Evolutionary conservation across 1,284 basidiomycete species (phyloP).

Genomic region (Puccinia polysora): DNA sequence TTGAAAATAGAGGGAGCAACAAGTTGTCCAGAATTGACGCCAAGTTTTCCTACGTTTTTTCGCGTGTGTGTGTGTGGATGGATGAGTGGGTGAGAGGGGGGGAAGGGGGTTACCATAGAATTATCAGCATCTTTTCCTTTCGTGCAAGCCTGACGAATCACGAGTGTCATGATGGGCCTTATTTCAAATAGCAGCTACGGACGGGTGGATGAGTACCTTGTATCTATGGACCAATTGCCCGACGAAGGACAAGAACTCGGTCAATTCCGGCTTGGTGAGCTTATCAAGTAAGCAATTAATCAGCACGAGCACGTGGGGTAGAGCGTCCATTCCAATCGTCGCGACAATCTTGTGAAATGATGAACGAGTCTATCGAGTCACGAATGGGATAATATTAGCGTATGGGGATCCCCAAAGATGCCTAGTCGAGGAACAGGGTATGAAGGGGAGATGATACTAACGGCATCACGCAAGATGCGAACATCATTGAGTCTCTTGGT

Average conservation of each 20-base stretch:
- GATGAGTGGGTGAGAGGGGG: not conserved
- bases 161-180: too few relatives aligned
- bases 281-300: conserved; percentile 84
- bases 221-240: conserved; percentile 84
- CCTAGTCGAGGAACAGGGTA: too few relatives aligned
- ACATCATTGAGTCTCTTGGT: conserved; percentile 82
- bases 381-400: too few relatives aligned
- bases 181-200: too few relatives aligned
- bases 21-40: conserved; percentile 83
- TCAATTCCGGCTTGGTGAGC: conserved; percentile 84
- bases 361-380: conserved; percentile 31
- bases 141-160: too few relatives aligned
- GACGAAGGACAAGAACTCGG: conserved; percentile 94
- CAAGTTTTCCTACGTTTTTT: conserved; percentile 69
- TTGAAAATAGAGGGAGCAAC: conserved; percentile 74
- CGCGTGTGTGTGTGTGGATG: too few relatives aligned
- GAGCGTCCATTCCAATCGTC: conserved; percentile 74
- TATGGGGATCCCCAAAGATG: too few relatives aligned
- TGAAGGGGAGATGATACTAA: conserved; percentile 56
- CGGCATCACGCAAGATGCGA: conserved; percentile 85
- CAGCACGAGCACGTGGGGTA: conserved; percentile 66
- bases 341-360: conserved; percentile 82
- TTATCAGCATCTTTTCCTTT: not conserved
- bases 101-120: not conserved
- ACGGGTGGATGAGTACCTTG: conserved; percentile 60